Evolutionary conservation across 2,329 filamentous ascomycete genomes (phyloP).

Genomic region (Tympanopsis confertula): DNA sequence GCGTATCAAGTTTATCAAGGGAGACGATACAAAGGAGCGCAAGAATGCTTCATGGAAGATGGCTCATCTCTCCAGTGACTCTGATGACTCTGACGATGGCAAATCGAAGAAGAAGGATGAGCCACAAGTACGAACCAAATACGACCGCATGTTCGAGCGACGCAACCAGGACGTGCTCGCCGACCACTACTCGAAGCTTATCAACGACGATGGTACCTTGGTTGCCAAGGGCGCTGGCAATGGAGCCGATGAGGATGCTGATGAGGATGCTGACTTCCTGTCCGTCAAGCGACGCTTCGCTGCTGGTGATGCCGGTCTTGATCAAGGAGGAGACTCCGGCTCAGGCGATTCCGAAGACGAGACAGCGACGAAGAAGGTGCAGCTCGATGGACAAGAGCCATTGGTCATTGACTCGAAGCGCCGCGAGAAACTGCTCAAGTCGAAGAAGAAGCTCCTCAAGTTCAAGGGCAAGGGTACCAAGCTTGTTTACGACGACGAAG

Average conservation of each 20-base stretch:
- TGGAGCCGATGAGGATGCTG: conserved; percentile 32
- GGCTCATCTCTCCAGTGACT: conserved; percentile 41
- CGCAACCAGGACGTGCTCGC: conserved; percentile 92
- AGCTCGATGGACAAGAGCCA: conserved; percentile 51
- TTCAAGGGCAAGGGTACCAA: conserved; percentile 79
- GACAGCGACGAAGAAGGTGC: conserved; percentile 44
- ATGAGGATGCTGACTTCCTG: conserved; percentile 72
- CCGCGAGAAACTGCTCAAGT: conserved; percentile 85
- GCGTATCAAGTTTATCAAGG: conserved; percentile 85
- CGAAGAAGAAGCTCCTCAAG: conserved; percentile 87
- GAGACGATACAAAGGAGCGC: conserved; percentile 71
- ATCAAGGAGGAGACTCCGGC: conserved; percentile 24
- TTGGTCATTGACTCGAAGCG: conserved; percentile 88
- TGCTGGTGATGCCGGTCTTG: conserved; percentile 43
- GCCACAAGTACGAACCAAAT: conserved; percentile 75
- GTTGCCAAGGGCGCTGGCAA: conserved; percentile 16
- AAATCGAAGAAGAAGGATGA: conserved; percentile 48
- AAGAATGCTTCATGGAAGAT: conserved; percentile 72
- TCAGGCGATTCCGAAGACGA: conserved; percentile 29
- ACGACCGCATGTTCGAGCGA: conserved; percentile 95
- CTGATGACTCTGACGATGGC: conserved; percentile 31
- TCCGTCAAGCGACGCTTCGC: conserved; percentile 79
- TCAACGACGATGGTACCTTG: conserved; percentile 41
- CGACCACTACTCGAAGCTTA: conserved; percentile 83
- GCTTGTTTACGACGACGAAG: conserved; percentile 85